Conservation (phyloP, 106 monocot genomes). For the Dendrobium nobile region DNA sequence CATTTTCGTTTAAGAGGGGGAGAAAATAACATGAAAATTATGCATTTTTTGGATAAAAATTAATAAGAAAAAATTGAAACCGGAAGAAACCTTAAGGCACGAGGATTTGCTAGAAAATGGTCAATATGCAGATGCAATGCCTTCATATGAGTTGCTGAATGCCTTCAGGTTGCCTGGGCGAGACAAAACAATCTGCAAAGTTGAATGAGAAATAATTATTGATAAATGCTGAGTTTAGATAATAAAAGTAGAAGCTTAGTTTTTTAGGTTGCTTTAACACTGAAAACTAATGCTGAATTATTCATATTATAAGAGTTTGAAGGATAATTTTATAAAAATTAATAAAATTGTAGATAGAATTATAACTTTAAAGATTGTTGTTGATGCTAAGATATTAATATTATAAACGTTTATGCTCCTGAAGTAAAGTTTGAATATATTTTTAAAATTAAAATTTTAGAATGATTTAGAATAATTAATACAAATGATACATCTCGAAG, state of each 20-base stretch:
- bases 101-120: neutral
- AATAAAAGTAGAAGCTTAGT: neutral
- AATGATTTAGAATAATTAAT: too few relatives aligned
- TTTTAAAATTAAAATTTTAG: too few relatives aligned
- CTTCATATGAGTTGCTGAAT: conserved; percentile 19
- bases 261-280: neutral
- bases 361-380: too few relatives aligned
- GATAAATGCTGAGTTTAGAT: neutral
- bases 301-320: too few relatives aligned
- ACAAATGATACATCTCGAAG: too few relatives aligned
- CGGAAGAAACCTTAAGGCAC: neutral
- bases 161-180: conserved; percentile 32
- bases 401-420: too few relatives aligned
- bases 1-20: neutral
- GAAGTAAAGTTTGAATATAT: too few relatives aligned
- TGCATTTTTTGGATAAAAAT: neutral
- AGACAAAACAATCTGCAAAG: conserved; percentile 30
- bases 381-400: too few relatives aligned
- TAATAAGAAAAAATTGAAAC: neutral
- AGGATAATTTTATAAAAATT: too few relatives aligned
- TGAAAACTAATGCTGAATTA: too few relatives aligned
- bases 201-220: neutral
- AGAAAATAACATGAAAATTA: neutral
- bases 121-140: neutral
- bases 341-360: too few relatives aligned